These are phyloP conservation scores for Beta corolliflora DNA, from an alignment of 179 eudicot species.

Conservation along the genomic window DNA sequence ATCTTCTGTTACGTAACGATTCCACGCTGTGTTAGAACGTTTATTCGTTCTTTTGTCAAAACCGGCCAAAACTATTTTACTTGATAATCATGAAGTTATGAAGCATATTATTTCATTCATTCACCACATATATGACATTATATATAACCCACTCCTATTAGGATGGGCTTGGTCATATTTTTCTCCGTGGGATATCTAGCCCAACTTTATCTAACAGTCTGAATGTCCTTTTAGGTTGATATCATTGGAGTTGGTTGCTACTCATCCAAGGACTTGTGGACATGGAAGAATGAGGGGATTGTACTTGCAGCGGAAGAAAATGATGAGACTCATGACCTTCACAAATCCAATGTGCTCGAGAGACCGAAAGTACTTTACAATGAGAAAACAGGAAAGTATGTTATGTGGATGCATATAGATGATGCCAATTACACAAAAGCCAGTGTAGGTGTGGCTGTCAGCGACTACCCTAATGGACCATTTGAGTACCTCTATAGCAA, in stretches of 20 bases:
- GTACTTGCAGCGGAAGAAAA: constrained; percentile 80
- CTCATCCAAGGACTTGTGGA: constrained; percentile 94
- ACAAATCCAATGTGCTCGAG: constrained; percentile 84
- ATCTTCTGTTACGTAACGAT: too few relatives aligned
- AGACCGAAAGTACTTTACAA: constrained; percentile 95
- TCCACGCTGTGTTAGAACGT: too few relatives aligned
- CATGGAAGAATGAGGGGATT: constrained; percentile 94
- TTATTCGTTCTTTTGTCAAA: too few relatives aligned
- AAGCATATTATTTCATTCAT: too few relatives aligned
- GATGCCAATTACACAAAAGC: constrained; percentile 92
- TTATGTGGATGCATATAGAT: constrained; percentile 99
- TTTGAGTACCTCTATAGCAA: constrained; percentile 76
- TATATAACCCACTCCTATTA: too few relatives aligned
- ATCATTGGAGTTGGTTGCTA: constrained; percentile 95
- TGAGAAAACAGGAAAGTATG: constrained; percentile 66
- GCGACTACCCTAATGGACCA: constrained; percentile 82
- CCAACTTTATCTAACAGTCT: too few relatives aligned
- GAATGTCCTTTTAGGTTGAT: constrained; percentile 62
- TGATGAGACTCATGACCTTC: constrained; percentile 84
- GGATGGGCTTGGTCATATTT: too few relatives aligned
- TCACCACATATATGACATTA: too few relatives aligned
- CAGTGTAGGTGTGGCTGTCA: constrained; percentile 71
- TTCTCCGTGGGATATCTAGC: too few relatives aligned
- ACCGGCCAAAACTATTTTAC: too few relatives aligned
- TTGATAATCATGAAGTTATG: too few relatives aligned